A percentile compares a stretch with the other conserved stretches of the same genome.
phyloP scores from a whole-genome alignment of 2,329 filamentous ascomycete genomes.

The Beauveria varroae region DNA sequence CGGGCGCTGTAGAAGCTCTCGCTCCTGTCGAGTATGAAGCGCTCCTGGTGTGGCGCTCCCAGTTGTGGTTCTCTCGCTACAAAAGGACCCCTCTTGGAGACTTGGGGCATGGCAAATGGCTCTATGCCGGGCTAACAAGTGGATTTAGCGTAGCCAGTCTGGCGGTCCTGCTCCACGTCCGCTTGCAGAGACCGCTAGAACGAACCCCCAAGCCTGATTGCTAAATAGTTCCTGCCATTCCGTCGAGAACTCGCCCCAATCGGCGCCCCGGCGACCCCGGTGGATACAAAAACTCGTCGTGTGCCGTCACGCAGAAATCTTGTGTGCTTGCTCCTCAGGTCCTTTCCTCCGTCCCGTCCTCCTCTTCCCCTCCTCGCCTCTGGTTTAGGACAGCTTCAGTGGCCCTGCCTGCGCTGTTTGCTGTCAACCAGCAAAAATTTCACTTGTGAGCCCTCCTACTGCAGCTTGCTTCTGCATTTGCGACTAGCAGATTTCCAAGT shows the following conservation, averaged over 20 bases:
- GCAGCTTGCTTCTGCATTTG: background rate
- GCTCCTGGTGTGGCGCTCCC: background rate
- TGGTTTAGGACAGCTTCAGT: constrained; percentile 2
- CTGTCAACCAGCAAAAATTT: constrained; percentile 1
- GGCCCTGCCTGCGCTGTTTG: background rate
- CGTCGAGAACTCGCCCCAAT: background rate
- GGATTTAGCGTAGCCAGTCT: constrained; percentile 4
- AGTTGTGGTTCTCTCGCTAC: background rate
- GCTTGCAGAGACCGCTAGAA: background rate
- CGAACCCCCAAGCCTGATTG: background rate
- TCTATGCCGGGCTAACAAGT: background rate
- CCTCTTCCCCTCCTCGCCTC: background rate
- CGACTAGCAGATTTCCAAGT: background rate
- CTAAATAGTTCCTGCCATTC: background rate
- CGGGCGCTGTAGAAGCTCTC: background rate
- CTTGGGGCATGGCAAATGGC: background rate
- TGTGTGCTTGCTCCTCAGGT: constrained; percentile 3
- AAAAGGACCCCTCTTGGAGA: constrained; percentile 1
- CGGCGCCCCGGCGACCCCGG: constrained; percentile 6
- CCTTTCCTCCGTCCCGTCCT: constrained; percentile 2
- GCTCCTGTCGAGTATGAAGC: too few relatives aligned
- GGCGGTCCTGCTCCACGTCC: constrained; percentile 2
- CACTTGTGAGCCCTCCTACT: constrained; percentile 8
- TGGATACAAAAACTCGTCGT: constrained; percentile 12
- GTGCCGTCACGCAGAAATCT: constrained; percentile 7